Percentiles rank a stretch among this genome's conserved stretches.
These are phyloP conservation scores for Coemansia sp. DNA, from an alignment of 192 early-diverging fungal species.

Conservation along the genomic window DNA sequence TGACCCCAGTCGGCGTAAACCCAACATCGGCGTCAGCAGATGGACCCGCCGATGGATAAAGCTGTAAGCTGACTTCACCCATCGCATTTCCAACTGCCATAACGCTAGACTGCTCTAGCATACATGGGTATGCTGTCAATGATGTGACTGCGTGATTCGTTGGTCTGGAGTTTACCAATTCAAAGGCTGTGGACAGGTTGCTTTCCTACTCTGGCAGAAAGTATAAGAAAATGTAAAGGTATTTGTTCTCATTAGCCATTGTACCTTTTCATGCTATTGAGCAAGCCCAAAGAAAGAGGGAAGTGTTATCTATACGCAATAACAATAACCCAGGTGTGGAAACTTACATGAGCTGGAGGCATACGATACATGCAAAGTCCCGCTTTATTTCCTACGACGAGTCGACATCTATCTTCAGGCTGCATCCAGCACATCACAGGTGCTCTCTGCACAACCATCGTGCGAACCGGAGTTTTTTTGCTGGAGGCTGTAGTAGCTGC, in stretches of 20 bases:
- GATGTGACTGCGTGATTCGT: constrained; percentile 28
- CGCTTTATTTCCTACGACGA: constrained; percentile 29
- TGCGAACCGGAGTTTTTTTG: neutral
- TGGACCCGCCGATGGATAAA: constrained; percentile 14
- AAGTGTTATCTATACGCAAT: neutral
- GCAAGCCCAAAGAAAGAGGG: neutral
- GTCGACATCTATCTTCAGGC: constrained; percentile 28
- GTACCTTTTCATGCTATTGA: neutral
- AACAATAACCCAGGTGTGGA: neutral
- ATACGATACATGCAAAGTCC: constrained; percentile 42
- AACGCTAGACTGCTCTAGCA: constrained; percentile 24
- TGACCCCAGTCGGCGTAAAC: constrained; percentile 8
- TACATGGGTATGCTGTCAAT: constrained; percentile 33
- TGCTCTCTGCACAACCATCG: neutral
- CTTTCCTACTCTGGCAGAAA: constrained; percentile 6
- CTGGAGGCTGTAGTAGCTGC: neutral
- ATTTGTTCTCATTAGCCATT: neutral
- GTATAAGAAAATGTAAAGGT: neutral
- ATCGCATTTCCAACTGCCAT: constrained; percentile 33
- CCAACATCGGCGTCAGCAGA: constrained; percentile 8
- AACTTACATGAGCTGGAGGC: constrained; percentile 15
- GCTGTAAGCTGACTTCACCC: constrained; percentile 44
- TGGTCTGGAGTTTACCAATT: constrained; percentile 20
- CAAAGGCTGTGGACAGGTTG: constrained; percentile 8
- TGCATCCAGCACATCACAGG: constrained; percentile 49